Evolutionary conservation across 176 grass and related monocot genomes (phyloP), one percentile per base, ranked within the genome.

Genomic region (Phragmites australis): DNA sequence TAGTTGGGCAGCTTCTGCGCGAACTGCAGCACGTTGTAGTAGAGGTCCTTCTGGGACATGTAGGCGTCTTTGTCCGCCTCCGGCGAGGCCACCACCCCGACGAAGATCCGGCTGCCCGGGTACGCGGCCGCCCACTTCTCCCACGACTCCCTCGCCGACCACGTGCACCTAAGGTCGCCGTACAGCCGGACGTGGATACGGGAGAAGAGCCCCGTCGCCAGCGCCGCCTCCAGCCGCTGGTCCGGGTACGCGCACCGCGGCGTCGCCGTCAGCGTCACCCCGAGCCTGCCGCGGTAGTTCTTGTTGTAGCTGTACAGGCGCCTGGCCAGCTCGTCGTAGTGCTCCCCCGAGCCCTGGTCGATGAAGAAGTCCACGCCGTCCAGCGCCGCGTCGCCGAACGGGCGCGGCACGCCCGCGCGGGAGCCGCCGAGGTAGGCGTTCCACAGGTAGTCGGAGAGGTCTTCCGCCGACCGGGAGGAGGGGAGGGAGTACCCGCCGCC

Each of bases 231-330:
- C 9, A 75, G 30, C 27, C 22, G 82, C 6, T 26, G 5, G 26
- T 91, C 89, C 5, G 85, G 86, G 72, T 53, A 92, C 6, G 72
- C 72, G 31, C 89, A 92, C 65, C 81, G 82, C 4, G 78, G 57
- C 14, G 89, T 82, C 3, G 85, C 85, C 21, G 63, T 70, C 63
- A 87, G 43, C n/a, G n/a, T n/a, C 5, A 31, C 55, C n/a, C 8
- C 22, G 9, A 0, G 11, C 17, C 68, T 2, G 16, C 43, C 8
- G 23, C 45, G 68, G 68, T 70, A 29, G 25, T 1, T 0, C 1
- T 1, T 31, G 25, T 29, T 49, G 68, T 70, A 46, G 0, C 7
- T 23, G 67, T 9, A 18, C 6, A 70, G 41, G 42, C n/a, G 22
- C 13, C 42, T 8, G 14, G 42, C 42, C 10, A 69, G 66, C 66